Evolutionary conservation across 2,329 filamentous ascomycete genomes (phyloP).

Genomic region (Colletotrichum endophyticum): DNA sequence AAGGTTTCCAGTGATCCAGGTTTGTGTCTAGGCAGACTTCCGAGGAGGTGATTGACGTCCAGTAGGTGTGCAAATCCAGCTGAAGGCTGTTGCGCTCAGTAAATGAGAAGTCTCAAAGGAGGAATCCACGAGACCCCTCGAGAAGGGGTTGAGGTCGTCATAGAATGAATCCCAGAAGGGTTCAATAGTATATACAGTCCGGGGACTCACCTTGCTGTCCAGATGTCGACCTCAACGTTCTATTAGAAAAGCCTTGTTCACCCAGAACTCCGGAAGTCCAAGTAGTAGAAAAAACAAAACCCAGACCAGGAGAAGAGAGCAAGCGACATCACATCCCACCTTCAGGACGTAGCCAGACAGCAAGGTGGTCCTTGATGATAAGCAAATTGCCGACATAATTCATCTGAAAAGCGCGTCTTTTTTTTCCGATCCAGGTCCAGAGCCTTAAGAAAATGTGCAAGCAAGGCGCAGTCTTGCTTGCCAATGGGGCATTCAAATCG

Average conservation of each 20-base stretch:
- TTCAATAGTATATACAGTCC: constrained; percentile 18
- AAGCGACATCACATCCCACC: constrained; percentile 19
- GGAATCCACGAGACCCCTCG: neutral
- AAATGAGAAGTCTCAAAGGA: neutral
- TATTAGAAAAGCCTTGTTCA: constrained; percentile 15
- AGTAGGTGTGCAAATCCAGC: neutral
- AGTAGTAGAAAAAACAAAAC: constrained; percentile 14
- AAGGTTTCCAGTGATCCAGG: neutral
- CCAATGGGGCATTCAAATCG: constrained; percentile 2
- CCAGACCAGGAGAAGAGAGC: constrained; percentile 11
- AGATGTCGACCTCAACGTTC: constrained; percentile 18
- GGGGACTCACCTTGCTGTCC: constrained; percentile 24
- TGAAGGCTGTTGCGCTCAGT: neutral
- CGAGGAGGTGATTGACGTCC: neutral
- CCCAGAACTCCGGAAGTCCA: constrained; percentile 22
- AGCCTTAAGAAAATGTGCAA: constrained; percentile 10
- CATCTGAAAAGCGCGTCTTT: constrained; percentile 1
- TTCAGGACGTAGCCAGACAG: constrained; percentile 18
- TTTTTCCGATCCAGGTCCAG: constrained; percentile 20
- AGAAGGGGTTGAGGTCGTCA: neutral
- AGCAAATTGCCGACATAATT: constrained; percentile 1
- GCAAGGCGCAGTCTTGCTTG: constrained; percentile 14
- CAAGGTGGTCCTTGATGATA: constrained; percentile 13
- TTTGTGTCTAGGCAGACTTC: neutral
- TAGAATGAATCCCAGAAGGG: neutral